Percentiles rank a stretch among this genome's conserved stretches.
Conservation (phyloP, 805 yeast genomes). For the Zygosaccharomyces lentus region DNA sequence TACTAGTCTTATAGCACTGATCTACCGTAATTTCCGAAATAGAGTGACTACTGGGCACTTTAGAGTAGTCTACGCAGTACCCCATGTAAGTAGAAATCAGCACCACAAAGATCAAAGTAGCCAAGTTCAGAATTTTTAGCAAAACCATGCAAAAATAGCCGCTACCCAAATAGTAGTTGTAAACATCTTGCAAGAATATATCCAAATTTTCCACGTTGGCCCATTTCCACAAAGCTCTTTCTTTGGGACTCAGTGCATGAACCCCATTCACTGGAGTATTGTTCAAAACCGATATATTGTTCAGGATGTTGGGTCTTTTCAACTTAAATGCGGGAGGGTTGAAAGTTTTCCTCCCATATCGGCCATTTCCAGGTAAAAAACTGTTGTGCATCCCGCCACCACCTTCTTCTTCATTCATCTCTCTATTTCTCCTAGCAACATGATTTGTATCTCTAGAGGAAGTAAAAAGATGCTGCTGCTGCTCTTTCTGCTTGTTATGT, state of each 20-base stretch:
- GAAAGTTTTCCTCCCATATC: background rate
- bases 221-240: conserved; percentile 91
- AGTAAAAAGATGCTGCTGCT: conserved; percentile 13
- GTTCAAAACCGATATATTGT: conserved; percentile 25
- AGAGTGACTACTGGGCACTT: conserved; percentile 34
- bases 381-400: conserved; percentile 10
- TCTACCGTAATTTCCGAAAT: conserved; percentile 37
- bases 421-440: background rate
- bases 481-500: conserved; percentile 10
- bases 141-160: conserved; percentile 79
- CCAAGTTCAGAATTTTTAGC: conserved; percentile 58
- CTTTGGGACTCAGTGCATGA: conserved; percentile 54
- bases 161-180: conserved; percentile 77
- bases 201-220: conserved; percentile 93
- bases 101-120: conserved; percentile 75
- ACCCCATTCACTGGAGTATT: conserved; percentile 28
- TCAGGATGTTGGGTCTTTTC: conserved; percentile 24
- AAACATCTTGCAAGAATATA: conserved; percentile 75
- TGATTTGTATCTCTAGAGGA: conserved; percentile 12
- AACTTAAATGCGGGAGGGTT: conserved; percentile 5
- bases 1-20: conserved; percentile 39
- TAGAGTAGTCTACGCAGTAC: conserved; percentile 71
- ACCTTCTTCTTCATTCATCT: conserved; percentile 8
- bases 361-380: conserved; percentile 6
- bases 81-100: conserved; percentile 73